These are phyloP conservation scores for Cryptococcus maquisensis DNA, from an alignment of 1,284 basidiomycete species.

Conservation along the genomic window DNA sequence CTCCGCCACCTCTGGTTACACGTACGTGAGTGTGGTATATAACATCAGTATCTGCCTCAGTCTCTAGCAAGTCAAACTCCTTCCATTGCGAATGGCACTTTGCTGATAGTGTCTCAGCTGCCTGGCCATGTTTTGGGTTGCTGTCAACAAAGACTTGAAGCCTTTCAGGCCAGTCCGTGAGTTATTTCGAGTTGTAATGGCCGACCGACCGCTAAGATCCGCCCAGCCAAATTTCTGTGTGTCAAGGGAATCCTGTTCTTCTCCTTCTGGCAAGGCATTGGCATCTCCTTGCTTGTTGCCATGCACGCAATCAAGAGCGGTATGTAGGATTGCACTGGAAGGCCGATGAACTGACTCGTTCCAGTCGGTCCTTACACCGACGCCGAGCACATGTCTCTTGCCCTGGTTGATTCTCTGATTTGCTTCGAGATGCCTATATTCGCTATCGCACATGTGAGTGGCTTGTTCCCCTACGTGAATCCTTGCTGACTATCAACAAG, in stretches of 20 bases:
- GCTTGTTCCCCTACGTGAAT: neutral
- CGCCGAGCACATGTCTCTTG: conserved; percentile 83
- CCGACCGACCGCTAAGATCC: too few species aligned
- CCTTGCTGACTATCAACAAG: conserved; percentile 10
- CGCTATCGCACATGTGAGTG: conserved; percentile 70
- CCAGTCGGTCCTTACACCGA: conserved; percentile 82
- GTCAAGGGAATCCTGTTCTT: conserved; percentile 98
- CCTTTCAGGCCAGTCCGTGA: conserved; percentile 67
- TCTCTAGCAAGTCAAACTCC: conserved; percentile 39
- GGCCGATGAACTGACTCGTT: conserved; percentile 6
- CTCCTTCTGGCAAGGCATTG: conserved; percentile 94
- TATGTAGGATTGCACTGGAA: conserved; percentile 17
- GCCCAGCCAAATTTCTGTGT: conserved; percentile 86
- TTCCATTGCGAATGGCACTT: neutral
- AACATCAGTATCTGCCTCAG: conserved; percentile 54
- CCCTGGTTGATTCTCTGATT: conserved; percentile 82
- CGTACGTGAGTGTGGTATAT: conserved; percentile 80
- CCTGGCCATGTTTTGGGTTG: conserved; percentile 91
- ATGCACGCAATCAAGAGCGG: conserved; percentile 66
- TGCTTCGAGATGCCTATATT: conserved; percentile 98
- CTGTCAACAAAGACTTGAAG: conserved; percentile 76
- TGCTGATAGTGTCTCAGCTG: conserved; percentile 54
- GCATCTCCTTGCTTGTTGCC: conserved; percentile 82
- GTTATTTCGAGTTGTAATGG: conserved; percentile 1
- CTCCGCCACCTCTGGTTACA: conserved; percentile 77